Evolutionary conservation across 148 eudicot species (phyloP), one percentile per base, ranked within the genome.

Genomic region (Chenopodium album): DNA sequence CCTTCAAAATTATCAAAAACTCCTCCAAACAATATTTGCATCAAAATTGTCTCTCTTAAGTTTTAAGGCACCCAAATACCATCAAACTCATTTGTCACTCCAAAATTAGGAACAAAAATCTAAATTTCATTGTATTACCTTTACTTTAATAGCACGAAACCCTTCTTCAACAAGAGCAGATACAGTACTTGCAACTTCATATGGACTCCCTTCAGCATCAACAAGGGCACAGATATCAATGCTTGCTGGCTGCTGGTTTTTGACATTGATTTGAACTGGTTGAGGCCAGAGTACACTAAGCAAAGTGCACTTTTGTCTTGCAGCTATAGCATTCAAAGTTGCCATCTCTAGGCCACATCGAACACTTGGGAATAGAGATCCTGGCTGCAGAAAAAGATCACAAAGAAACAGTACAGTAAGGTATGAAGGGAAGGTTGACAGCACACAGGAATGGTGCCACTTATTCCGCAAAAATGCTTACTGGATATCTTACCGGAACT

Each of bases 281-380:
- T 69, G 78, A 28, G 90, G 87, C 70, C 85, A 87, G 69, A 97
- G 91, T 85, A 92, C 26, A 80, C 84, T 85, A 74, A 92, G 86
- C 80, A 97, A 83, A 84, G 87, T 89, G 83, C 94, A 89, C 16
- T 84, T 85, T 65, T 85, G 85, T 52, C 83, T 85, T 44, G 91
- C 88, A 64, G 98, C 98, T 78, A 92, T 86, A 29, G 98, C 99
- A 90, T 93, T 97, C 34, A 97, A 91, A 64, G 92, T 80, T 56
- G 99, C 98, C 98, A 94, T 94, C 88, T 97, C 99, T 70, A 97
- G 82, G 71, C 99, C 99, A 88, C 98, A 94, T 84, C 98, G 87
- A 28, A 97, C 93, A 90, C 98, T 92, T 67, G 99, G 97, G 78
- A 88, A 87, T 85, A 97, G 84, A 68, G 95, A 89, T 70, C 75